Evolutionary conservation across 495 filamentous ascomycete species (phyloP), one percentile per base, ranked within the genome.

Genomic region (Sordaria brevicollis): DNA sequence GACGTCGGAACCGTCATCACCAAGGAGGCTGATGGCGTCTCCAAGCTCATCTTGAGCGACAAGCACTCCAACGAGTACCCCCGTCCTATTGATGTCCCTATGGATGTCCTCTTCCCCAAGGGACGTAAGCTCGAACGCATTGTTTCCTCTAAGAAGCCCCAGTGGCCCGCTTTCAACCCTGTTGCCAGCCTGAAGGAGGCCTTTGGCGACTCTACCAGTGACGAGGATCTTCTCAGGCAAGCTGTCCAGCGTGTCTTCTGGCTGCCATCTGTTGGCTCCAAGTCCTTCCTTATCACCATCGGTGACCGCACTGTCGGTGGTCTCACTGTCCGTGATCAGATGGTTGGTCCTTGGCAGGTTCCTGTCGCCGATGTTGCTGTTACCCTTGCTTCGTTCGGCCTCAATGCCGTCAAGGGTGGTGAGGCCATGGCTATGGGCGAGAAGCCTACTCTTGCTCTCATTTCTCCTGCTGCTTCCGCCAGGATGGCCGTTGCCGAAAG

Each of bases 361-460:
- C 95, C 95, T 15, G 93, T 99, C 10, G 88, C 95, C 5, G 93
- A 99, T 76, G 93, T 95, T 49, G 92, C 93, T 4, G 94, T 99
- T 21, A 98, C 94, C 11, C 89, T 91, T 0, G 92, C 93, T 0
- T 90, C 93, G 1, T 86, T 98, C 71, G 86, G 85, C 35, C 77
- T 87, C 19, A 90, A 89, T 19, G 79, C 76, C 36, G 79, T 81
- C 5, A 89, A 85, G 75, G 92, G 92, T 65, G 95, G 95, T 71
- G 95, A 98, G 79, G 93, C 94, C 8, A 97, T 97, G 92, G 91
- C 93, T 0, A 97, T 97, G 89, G 95, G 95, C 35, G 94, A 98
- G 80, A 96, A 91, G 81, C 93, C 96, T 17, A 91, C 89, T 0
- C 80, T 98, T 41, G 96, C 96, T 17, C 83, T 98, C 10, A 96